Conservation (phyloP, 176 grass and related monocot species). For the Carex pumila region DNA sequence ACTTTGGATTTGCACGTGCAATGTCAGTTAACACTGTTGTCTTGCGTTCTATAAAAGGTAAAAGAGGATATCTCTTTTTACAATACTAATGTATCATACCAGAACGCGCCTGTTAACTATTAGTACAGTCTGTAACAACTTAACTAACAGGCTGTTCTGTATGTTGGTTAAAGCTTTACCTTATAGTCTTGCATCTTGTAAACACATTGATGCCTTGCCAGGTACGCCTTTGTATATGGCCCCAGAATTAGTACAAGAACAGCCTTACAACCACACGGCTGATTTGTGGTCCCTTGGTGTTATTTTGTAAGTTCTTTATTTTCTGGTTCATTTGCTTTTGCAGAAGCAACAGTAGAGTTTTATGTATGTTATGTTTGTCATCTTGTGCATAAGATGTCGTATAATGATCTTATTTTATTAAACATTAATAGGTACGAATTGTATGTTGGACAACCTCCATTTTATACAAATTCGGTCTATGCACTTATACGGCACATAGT, state of each 20-base stretch:
- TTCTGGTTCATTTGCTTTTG: background rate
- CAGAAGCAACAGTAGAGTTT: background rate
- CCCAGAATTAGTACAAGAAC: slow-evolving; percentile 95
- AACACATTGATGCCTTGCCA: slow-evolving; percentile 29
- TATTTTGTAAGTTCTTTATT: slow-evolving; percentile 67
- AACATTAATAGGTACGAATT: slow-evolving; percentile 65
- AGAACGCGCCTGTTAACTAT: slow-evolving; percentile 10
- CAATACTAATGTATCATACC: background rate
- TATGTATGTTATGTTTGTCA: slow-evolving; percentile 1
- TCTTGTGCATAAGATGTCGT: background rate
- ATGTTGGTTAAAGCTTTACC: background rate
- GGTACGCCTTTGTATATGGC: slow-evolving; percentile 98
- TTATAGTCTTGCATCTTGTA: slow-evolving; percentile 7
- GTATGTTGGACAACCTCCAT: slow-evolving; percentile 94
- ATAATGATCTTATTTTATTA: background rate
- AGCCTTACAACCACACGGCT: slow-evolving; percentile 90
- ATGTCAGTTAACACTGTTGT: slow-evolving; percentile 99
- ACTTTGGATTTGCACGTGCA: slow-evolving; percentile 97
- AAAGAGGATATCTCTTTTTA: background rate
- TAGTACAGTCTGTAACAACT: background rate
- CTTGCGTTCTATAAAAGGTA: slow-evolving; percentile 93
- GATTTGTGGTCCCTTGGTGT: slow-evolving; percentile 98
- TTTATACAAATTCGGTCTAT: slow-evolving; percentile 99
- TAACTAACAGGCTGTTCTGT: background rate
- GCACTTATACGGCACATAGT: slow-evolving; percentile 91